Percentiles rank a stretch among this genome's conserved stretches.
Evolutionary conservation across 139 green algal species (phyloP).

Genomic region (Tetratostichococcus sp.): DNA sequence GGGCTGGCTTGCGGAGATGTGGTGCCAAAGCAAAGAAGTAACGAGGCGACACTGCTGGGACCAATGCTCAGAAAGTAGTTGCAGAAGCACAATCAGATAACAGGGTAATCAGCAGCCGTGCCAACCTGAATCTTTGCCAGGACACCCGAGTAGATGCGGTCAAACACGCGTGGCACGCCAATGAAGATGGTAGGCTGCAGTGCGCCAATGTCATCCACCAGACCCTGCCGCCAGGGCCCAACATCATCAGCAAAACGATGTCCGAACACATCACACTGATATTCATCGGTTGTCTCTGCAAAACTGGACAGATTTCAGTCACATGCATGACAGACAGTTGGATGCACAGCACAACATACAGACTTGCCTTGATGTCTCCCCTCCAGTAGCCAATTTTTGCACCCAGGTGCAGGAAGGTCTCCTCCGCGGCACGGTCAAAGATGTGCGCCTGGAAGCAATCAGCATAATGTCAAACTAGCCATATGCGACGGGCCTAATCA

Average conservation of each 20-base stretch:
- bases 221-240: slow-evolving; percentile 12
- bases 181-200: slow-evolving; percentile 88
- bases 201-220: slow-evolving; percentile 77
- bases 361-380: slow-evolving; percentile 55
- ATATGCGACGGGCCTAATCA: too few relatives aligned
- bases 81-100: slow-evolving; percentile 2
- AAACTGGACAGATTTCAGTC: too few relatives aligned
- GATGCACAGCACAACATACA: too few relatives aligned
- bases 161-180: slow-evolving; percentile 93
- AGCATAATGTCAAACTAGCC: too few relatives aligned
- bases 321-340: too few relatives aligned
- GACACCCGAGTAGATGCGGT: slow-evolving; percentile 87
- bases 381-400: slow-evolving; percentile 78
- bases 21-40: background rate
- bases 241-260: too few relatives aligned
- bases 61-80: too few relatives aligned
- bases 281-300: too few relatives aligned
- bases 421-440: slow-evolving; percentile 77
- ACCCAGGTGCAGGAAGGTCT: slow-evolving; percentile 73
- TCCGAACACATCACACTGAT: too few relatives aligned
- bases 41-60: background rate
- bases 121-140: slow-evolving; percentile 34
- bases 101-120: background rate
- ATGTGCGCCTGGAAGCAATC: slow-evolving; percentile 67
- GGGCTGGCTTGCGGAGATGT: too few relatives aligned